Evolutionary conservation across 352 stramenopile species (phyloP), one percentile per base, ranked within the genome.

Genomic region (Poterioochromonas sp.): DNA sequence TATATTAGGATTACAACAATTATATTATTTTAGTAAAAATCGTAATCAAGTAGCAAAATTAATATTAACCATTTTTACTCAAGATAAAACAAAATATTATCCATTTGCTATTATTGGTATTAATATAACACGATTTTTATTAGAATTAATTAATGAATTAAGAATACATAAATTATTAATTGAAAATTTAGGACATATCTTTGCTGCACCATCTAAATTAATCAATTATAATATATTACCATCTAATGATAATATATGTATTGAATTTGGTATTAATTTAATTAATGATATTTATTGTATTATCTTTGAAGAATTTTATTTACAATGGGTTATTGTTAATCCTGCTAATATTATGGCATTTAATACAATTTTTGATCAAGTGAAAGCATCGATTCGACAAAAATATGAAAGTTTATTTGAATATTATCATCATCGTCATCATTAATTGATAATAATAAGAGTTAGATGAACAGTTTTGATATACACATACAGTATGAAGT

Each of bases 51-150:
- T 1, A 53, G 68, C 68, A 37, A 76, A 32, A 76, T 1, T 53
- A 12, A 62, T 76, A 8, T 74, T 74, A 74, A 3, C 34, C 0
- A 8, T 35, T 29, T 60, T 29, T 12, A 18, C 8, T 32, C 0
- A n/a, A 35, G 35, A 0, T n/a, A 1, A 41, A 44, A 32, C 12
- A 43, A 11, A 41, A n/a, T 60, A 62, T 76, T 76, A 63, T 76
- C 68, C 68, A 1, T 76, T 76, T 62, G 68, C 68, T 40, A 41
- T 62, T 32, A 76, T 29, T 63, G 68, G 68, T n/a, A 32, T 76
- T 0, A 76, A 76, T 62, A 76, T 76, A 40, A 76, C 68, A 60
- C 18, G 26, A 34, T 76, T 76, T 60, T n/a, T 76, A 76, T 63
- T 63, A 18, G 68, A 76, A 34, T 44, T 76, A 44, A 43, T 76